phyloP scores from a whole-genome alignment of 1,284 basidiomycete species.

The Pseudozyma hubeiensis region DNA sequence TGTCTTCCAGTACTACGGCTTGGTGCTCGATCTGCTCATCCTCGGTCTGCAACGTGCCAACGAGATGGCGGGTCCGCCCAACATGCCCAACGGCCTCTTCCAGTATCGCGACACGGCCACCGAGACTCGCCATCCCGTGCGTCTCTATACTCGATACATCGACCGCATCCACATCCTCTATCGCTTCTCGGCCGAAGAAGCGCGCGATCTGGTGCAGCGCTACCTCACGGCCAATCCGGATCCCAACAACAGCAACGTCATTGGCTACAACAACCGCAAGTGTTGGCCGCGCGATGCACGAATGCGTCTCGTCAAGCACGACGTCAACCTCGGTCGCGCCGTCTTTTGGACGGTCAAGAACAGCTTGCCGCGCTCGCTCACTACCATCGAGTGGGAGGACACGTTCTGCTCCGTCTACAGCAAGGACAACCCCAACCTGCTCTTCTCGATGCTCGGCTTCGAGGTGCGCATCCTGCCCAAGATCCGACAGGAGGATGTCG shows the following conservation, averaged over 20 bases:
- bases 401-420: constrained; percentile 80
- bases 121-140: constrained; percentile 66
- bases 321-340: constrained; percentile 96
- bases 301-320: constrained; percentile 99
- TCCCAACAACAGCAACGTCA: constrained; percentile 98
- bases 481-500: constrained; percentile 91
- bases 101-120: constrained; percentile 64
- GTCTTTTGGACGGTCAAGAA: constrained; percentile 99
- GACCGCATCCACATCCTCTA: constrained; percentile 77
- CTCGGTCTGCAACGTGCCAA: constrained; percentile 66
- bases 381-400: constrained; percentile 91
- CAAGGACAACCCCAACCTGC: constrained; percentile 94
- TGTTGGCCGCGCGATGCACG: constrained; percentile 99
- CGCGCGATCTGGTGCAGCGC: constrained; percentile 95
- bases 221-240: constrained; percentile 97
- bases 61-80: constrained; percentile 68
- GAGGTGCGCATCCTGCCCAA: constrained; percentile 97
- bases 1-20: constrained; percentile 69
- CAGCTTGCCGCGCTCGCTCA: constrained; percentile 91
- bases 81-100: constrained; percentile 67
- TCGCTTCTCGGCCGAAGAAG: constrained; percentile 98
- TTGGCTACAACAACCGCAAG: constrained; percentile 98
- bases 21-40: constrained; percentile 67
- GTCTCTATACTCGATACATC: constrained; percentile 67
- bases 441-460: constrained; percentile 99